A percentile compares a stretch with the other conserved stretches of the same genome.
Evolutionary conservation across 2,329 filamentous ascomycete species (phyloP).

Genomic region (Thielaviopsis euricoi): DNA sequence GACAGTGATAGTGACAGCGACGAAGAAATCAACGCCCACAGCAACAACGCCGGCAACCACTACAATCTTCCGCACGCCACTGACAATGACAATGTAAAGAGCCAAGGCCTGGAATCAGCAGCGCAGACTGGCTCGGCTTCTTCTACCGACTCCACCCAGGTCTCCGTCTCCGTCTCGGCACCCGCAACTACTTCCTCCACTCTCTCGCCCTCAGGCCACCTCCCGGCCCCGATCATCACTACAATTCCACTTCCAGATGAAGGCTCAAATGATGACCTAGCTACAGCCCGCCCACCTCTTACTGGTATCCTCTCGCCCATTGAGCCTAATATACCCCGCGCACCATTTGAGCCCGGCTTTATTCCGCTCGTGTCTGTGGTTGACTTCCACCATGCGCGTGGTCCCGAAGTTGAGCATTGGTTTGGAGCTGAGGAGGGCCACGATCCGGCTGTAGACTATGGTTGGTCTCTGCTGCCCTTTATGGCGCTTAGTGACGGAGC

Average conservation of each 20-base stretch:
- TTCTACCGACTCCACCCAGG: background rate
- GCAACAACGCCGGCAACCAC: background rate
- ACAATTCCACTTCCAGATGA: background rate
- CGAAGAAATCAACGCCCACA: background rate
- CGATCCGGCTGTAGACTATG: conserved; percentile 69
- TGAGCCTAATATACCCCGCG: conserved; percentile 12
- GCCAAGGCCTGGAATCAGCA: background rate
- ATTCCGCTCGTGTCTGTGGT: conserved; percentile 62
- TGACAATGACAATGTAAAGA: background rate
- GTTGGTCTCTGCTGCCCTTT: conserved; percentile 84
- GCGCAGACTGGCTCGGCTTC: background rate
- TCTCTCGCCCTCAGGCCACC: background rate
- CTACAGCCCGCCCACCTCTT: background rate
- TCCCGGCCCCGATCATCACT: background rate
- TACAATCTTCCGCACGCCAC: background rate
- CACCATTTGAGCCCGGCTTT: conserved; percentile 26
- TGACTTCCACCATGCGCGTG: conserved; percentile 70
- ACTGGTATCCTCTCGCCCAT: conserved; percentile 7
- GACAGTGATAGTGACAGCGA: background rate
- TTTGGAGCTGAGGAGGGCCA: conserved; percentile 58
- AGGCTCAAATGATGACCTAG: background rate
- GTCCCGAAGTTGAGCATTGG: conserved; percentile 88
- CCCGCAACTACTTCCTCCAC: background rate
- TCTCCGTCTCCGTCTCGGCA: background rate
- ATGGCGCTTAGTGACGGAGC: conserved; percentile 95